Percentiles rank a stretch among this genome's conserved stretches.
Conservation (phyloP, 2,329 filamentous ascomycete species). For the Curvularia sp. region DNA sequence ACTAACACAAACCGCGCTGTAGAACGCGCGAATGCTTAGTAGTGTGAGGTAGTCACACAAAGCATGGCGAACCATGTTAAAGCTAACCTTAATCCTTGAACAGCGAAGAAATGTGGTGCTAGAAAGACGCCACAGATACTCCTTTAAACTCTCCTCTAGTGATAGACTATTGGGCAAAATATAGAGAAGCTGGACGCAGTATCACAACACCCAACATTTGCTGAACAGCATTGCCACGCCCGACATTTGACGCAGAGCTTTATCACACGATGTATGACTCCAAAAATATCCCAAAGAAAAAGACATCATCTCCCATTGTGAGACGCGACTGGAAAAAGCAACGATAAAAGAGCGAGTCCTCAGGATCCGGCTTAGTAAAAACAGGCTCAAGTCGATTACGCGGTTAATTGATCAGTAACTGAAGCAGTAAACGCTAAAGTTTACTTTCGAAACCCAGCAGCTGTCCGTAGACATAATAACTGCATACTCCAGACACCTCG, state of each 20-base stretch:
- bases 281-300: not conserved
- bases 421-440: not conserved
- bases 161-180: not conserved
- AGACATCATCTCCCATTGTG: no score
- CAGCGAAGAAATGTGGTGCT: not conserved
- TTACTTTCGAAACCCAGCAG: constrained; percentile 7
- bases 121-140: not conserved
- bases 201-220: not conserved
- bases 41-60: not conserved
- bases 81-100: not conserved
- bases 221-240: not conserved
- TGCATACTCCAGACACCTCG: constrained; percentile 1
- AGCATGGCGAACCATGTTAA: not conserved
- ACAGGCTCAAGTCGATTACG: not conserved
- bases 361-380: not conserved
- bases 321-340: not conserved
- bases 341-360: not conserved
- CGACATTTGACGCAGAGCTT: not conserved
- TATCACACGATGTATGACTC: not conserved
- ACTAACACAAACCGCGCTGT: not conserved
- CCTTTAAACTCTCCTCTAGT: no score
- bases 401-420: not conserved
- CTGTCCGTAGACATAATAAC: constrained; percentile 2
- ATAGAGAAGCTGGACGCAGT: not conserved
- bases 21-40: not conserved